Base-by-base conservation (phyloP, 129 eudicot species). In the Mikania micrantha region DNA sequence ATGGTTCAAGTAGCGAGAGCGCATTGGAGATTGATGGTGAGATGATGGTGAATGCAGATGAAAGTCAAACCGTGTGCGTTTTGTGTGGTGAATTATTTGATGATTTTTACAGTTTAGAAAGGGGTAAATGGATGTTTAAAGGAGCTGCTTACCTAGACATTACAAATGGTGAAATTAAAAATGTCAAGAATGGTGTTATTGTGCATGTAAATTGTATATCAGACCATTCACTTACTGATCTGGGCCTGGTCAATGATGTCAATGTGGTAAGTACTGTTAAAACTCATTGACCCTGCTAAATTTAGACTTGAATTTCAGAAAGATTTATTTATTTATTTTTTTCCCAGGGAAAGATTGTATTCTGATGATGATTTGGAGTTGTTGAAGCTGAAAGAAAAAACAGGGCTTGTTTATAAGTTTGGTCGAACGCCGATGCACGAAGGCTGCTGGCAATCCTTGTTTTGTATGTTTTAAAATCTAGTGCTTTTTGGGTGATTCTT, bases 81-180 rank as follows among this genome's bases (percentile, higher is more conserved):
- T 71, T 92, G 64, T 92, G 98, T 76, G 98, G 96, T 2, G 96
- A 92, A 74, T 34, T 92, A 61, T 92, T 92, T 70, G 90, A 78
- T 68, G 98, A 92, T 76, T 84, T 67, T 77, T 92, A 85, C 66
- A 59, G 84, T 45, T 67, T 47, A 67, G 88, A 85, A 67, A 80
- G 70, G 67, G 80, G 81, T 48, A 79, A 83, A 45, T 92, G 98
- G 98, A 81, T 88, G 98, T 92, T 92, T 74, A 83, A 63, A 75
- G 96, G 85, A 60, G 95, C 91, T 73, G 75, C 82, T 21, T 85
- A 80, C 79, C 66, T 86, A 45, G 69, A 68, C 60, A 42, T 48
- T 32, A 59, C 75, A 40, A 74, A 72, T 40, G 73, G 72, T 20
- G 17, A 70, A 28, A 28, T 28, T 29, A 88, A 80, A 66, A 48